These are phyloP conservation scores for Parsonsia alboflavescens DNA, from an alignment of 257 asterid species.

Conservation along the genomic window DNA sequence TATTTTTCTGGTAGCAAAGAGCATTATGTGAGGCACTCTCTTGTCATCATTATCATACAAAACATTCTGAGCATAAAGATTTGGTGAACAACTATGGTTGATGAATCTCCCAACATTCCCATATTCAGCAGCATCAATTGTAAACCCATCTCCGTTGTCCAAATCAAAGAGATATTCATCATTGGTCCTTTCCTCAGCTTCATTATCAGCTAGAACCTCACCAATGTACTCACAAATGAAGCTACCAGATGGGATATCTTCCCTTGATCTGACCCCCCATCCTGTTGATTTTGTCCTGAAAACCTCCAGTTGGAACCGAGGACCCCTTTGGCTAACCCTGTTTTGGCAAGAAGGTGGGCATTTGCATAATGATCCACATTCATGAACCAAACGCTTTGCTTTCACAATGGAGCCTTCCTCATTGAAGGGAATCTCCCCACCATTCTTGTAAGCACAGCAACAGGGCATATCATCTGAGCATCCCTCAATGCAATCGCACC, in stretches of 20 bases:
- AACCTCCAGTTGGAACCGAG: constrained; percentile 31
- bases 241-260: constrained; percentile 32
- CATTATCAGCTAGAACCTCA: constrained; percentile 24
- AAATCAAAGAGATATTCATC: constrained; percentile 17
- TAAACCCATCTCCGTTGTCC: constrained; percentile 13
- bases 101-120: constrained; percentile 62
- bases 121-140: constrained; percentile 33
- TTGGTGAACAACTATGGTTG: constrained; percentile 37
- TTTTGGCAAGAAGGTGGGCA: constrained; percentile 50
- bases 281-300: constrained; percentile 35
- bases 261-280: constrained; percentile 51
- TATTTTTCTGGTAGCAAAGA: constrained; percentile 44
- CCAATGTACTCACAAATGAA: constrained; percentile 58
- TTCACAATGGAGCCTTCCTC: constrained; percentile 21
- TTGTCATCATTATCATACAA: constrained; percentile 38
- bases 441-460: constrained; percentile 34
- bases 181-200: constrained; percentile 19
- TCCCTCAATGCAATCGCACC: constrained; percentile 40
- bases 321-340: constrained; percentile 49
- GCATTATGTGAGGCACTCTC: constrained; percentile 43
- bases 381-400: constrained; percentile 27
- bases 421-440: constrained; percentile 55
- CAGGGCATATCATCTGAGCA: constrained; percentile 35
- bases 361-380: constrained; percentile 54
- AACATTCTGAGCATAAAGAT: constrained; percentile 34